Percentiles rank a stretch among this genome's conserved stretches.
phyloP scores from a whole-genome alignment of 495 filamentous ascomycete species.

The Neurospora sp. region DNA sequence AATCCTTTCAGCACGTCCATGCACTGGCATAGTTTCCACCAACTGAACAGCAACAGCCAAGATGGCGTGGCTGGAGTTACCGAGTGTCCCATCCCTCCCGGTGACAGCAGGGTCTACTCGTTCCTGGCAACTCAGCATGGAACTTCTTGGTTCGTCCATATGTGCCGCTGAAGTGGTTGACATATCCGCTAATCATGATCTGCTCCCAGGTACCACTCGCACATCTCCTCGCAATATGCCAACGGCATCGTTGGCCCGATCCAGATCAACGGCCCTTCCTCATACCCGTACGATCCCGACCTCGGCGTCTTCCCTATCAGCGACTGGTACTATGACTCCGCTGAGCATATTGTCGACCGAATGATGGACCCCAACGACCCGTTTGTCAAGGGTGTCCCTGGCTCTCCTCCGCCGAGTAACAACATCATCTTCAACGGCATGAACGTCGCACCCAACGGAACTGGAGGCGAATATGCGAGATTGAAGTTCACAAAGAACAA shows the following conservation, averaged over 20 bases:
- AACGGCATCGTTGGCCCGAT: slow-evolving; percentile 35
- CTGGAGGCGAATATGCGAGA: slow-evolving; percentile 9
- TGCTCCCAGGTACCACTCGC: slow-evolving; percentile 36
- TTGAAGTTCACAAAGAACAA: slow-evolving; percentile 22
- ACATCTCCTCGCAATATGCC: slow-evolving; percentile 37
- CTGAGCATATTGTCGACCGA: neutral
- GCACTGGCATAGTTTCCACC: slow-evolving; percentile 19
- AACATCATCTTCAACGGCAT: slow-evolving; percentile 27
- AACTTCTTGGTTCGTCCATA: slow-evolving; percentile 32
- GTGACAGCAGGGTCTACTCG: slow-evolving; percentile 33
- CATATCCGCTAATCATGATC: neutral
- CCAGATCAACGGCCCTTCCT: slow-evolving; percentile 40
- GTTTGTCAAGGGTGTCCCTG: slow-evolving; percentile 17
- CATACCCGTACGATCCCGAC: slow-evolving; percentile 38
- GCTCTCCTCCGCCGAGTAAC: slow-evolving; percentile 6
- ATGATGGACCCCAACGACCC: slow-evolving; percentile 33
- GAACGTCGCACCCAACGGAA: slow-evolving; percentile 19
- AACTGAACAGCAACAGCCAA: slow-evolving; percentile 26
- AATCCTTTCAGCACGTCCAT: slow-evolving; percentile 8
- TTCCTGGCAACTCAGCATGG: slow-evolving; percentile 45
- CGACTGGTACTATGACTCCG: slow-evolving; percentile 25
- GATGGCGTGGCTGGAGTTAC: slow-evolving; percentile 30
- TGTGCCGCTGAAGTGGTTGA: neutral
- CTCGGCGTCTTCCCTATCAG: slow-evolving; percentile 32
- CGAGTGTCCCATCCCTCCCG: slow-evolving; percentile 35